phyloP scores from a whole-genome alignment of 208 protist genomes.

The Blastocrithidia nonstop region DNA sequence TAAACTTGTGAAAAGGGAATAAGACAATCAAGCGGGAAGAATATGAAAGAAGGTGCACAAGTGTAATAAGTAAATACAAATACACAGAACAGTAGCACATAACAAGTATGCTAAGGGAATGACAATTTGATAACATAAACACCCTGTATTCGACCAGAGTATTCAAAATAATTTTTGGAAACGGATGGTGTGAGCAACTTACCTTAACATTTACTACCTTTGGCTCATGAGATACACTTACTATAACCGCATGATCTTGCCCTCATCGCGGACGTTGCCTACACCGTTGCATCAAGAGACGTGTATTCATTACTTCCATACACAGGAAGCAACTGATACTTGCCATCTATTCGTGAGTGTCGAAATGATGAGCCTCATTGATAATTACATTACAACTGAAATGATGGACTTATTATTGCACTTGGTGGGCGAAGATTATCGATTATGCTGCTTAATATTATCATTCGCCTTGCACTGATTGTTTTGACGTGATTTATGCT shows the following conservation, averaged over 20 bases:
- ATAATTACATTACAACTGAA: constrained; percentile 17
- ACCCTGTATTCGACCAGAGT: too few species aligned
- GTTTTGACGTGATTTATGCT: constrained; percentile 47
- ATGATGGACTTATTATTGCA: constrained; percentile 24
- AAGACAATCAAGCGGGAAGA: too few species aligned
- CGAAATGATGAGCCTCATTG: constrained; percentile 20
- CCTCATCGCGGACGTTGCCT: constrained; percentile 28
- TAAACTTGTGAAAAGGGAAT: too few species aligned
- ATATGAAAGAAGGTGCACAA: too few species aligned
- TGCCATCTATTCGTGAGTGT: constrained; percentile 33
- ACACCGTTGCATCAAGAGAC: constrained; percentile 30
- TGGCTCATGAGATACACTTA: constrained; percentile 30
- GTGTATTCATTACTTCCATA: constrained; percentile 65
- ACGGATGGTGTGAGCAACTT: constrained; percentile 12
- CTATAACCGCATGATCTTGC: constrained; percentile 34
- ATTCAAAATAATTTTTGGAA: constrained; percentile 14
- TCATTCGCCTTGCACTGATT: constrained; percentile 39
- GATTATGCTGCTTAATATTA: constrained; percentile 34
- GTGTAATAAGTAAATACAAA: too few species aligned
- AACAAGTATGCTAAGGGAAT: too few species aligned
- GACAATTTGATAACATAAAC: too few species aligned
- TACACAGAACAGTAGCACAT: too few species aligned
- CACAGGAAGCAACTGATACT: constrained; percentile 60
- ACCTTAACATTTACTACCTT: constrained; percentile 26
- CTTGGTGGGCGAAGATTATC: constrained; percentile 32